phyloP scores from a whole-genome alignment of 768 basidiomycete genomes.

The Tricholoma saponaceum region DNA sequence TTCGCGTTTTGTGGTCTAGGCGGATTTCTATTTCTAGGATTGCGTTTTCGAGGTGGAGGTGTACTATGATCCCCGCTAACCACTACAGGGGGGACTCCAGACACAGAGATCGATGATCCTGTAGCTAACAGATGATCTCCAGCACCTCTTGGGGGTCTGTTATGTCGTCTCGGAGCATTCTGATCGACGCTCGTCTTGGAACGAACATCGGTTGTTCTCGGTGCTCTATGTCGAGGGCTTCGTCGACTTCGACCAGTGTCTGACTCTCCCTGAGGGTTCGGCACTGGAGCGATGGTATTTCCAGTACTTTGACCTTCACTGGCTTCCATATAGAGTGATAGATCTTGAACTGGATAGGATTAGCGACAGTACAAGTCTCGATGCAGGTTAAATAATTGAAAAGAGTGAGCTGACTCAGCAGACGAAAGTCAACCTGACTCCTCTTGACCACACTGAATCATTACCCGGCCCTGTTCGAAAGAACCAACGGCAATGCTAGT shows the following conservation, averaged over 20 bases:
- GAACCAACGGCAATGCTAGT: no score
- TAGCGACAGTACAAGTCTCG: no score
- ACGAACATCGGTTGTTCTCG: not conserved
- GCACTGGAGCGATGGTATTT: not conserved
- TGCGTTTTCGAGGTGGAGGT: constrained; percentile 1
- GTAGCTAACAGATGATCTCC: not conserved
- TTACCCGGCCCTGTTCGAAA: no score
- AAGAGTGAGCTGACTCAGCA: no score
- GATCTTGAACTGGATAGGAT: not conserved
- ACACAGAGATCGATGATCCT: not conserved
- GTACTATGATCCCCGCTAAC: not conserved
- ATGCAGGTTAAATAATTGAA: no score
- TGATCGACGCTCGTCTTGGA: not conserved
- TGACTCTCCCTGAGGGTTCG: not conserved
- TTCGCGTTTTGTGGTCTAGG: not conserved
- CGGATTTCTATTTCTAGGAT: constrained; percentile 1
- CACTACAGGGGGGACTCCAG: not conserved
- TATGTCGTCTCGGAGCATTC: not conserved
- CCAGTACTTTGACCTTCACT: not conserved
- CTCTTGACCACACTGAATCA: no score
- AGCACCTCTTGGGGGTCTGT: not conserved
- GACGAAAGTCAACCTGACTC: no score
- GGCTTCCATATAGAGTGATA: not conserved
- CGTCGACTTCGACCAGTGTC: not conserved
- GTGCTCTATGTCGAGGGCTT: not conserved